Base-by-base conservation (phyloP, 306 rosid genomes). In the Begonia peltatifolia region DNA sequence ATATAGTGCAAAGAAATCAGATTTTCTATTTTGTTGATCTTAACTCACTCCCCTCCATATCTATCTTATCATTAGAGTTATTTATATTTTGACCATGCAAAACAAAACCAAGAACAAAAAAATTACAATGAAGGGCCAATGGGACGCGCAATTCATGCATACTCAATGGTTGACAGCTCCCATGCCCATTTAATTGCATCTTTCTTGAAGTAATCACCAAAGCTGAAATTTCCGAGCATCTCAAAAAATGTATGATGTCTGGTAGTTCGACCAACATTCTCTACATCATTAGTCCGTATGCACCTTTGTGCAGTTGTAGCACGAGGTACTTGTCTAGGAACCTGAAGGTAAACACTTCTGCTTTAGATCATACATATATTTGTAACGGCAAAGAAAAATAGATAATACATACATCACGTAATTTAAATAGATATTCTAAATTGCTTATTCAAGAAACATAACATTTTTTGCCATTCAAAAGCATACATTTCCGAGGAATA, bases 171-270 rank as follows among this genome's bases (percentile, higher is more conserved):
- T 25, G 97, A 55, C 66, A 89, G 83, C 48, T 89, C 90, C 97
- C 97, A 89, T 10, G 97, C 97, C 97, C 95, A 89, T 36, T 57
- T 67, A 71, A 84, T 84, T 58, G 95, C 97, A 66, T 88, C 87
- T 70, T 64, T 70, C 79, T 89, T 89, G 84, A 89, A 89, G 85
- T 82, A 89, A 80, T 89, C 85, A 30, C 95, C 95, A 76, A 84
- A 84, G 75, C 94, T 89, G 77, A 89, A 89, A 77, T 89, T 89
- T 52, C 95, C 97, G 60, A 89, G 97, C 97, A 89, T 84, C 77
- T 89, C 95, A 61, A 89, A 89, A 61, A 89, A 84, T 54, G 95
- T 84, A 11, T 89, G 97, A 71, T 89, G 97, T 13, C 89, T 70
- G 43, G 93, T 22, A 7, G 97, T 89, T 56, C 71, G 84, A 52